These are phyloP conservation scores for Barnettozyma botsteinii DNA, from an alignment of 805 yeast species.

Conservation along the genomic window DNA sequence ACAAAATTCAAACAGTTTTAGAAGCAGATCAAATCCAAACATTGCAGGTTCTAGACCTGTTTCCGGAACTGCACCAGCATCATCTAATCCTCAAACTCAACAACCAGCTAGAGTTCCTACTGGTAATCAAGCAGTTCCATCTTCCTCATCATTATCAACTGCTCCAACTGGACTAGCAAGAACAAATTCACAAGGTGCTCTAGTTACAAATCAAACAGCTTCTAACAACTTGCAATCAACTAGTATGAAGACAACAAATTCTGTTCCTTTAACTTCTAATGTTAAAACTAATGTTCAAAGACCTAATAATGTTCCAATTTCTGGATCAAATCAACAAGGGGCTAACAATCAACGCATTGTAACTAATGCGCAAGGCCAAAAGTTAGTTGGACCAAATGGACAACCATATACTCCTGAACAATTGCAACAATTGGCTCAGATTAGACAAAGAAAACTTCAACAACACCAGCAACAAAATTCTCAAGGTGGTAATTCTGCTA, in stretches of 20 bases:
- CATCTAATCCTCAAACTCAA: not conserved
- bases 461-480: constrained; percentile 11
- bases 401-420: constrained; percentile 57
- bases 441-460: constrained; percentile 24
- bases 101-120: constrained; percentile 18
- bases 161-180: not conserved
- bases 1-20: constrained; percentile 29
- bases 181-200: not conserved
- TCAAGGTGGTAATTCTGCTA: not conserved
- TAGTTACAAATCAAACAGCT: not conserved
- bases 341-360: not conserved
- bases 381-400: constrained; percentile 37
- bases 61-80: constrained; percentile 1
- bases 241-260: not conserved
- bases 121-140: constrained; percentile 19
- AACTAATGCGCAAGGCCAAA: constrained; percentile 6
- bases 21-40: constrained; percentile 10
- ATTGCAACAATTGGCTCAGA: constrained; percentile 48
- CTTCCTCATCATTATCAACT: not conserved
- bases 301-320: not conserved
- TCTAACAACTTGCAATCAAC: not conserved
- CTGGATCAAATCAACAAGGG: constrained; percentile 4
- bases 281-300: constrained; percentile 1
- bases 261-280: not conserved
- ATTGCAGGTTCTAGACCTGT: constrained; percentile 6